Base-by-base conservation (phyloP, 441 rosid species). In the Codiaeum variegatum region DNA sequence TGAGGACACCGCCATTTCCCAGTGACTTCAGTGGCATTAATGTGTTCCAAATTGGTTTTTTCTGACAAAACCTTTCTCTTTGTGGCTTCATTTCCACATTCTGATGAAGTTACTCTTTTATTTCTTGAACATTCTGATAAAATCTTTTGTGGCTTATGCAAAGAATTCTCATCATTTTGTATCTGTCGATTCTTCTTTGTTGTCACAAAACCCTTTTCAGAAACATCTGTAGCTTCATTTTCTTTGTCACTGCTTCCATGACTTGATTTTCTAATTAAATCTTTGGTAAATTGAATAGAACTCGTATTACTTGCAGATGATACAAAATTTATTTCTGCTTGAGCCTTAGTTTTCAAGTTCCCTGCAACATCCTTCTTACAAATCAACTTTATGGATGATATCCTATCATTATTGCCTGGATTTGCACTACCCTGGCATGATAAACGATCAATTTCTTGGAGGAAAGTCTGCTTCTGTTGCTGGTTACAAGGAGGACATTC, bases 1-100 rank as follows among this genome's bases (percentile, higher is more conserved):
- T 79, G 96, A 31, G 97, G 97, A 44, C 97, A 92, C 24, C 72
- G 72, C 97, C 94, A 94, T 83, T 88, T 92, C 29, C 96, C 97
- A 9, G 87, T 66, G 9, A 79, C 76, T 71, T 73, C 97, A n/a
- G 54, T 70, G 1, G 49, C 83, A 67, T 54, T 71, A 24, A 60
- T 19, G 21, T 59, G 58, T 54, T 82, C 86, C 49, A 78, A 75
- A 69, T 91, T 91, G 59, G 81, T 84, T 65, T 83, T 84, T 77
- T 89, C 97, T 5, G 69, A 74, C 69, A 91, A 69, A 46, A 78
- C 85, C 75, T 64, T 90, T 76, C 90, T 81, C 76, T 79, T 83
- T 44, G 24, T 46, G 26, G 26, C 55, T 26, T 32, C 59, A n/a
- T 71, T 80, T 58, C 74, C 80, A 49, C 62, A 29, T 12, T 28